Percentiles rank a stretch among this genome's conserved stretches.
These are phyloP conservation scores for Arabis alpina DNA, from an alignment of 345 rosid species.

Conservation along the genomic window DNA sequence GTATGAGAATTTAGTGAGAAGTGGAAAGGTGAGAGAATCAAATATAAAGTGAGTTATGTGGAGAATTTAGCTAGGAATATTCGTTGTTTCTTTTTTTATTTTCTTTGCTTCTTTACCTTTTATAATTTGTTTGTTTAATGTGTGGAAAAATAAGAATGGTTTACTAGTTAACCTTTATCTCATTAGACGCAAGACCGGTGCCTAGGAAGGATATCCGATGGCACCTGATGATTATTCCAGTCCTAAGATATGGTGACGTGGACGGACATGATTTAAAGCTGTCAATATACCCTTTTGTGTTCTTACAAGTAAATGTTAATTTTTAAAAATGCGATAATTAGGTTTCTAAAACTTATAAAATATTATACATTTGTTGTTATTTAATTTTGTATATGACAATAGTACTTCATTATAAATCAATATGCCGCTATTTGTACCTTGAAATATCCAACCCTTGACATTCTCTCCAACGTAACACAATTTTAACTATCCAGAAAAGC, in stretches of 20 bases:
- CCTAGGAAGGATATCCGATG: conserved; percentile 37
- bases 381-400: too few species aligned
- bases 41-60: conserved; percentile 25
- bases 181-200: conserved; percentile 12
- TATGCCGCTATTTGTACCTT: too few species aligned
- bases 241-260: conserved; percentile 20
- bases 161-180: background rate
- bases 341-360: too few species aligned
- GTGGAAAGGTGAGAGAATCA: conserved; percentile 22
- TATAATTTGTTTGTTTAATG: background rate
- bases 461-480: too few species aligned
- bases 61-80: conserved; percentile 42
- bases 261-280: conserved; percentile 15
- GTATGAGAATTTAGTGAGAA: conserved; percentile 12
- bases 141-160: background rate
- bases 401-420: too few species aligned
- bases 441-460: too few species aligned
- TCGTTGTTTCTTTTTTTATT: conserved; percentile 10
- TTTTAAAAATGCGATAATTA: too few species aligned
- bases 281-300: conserved; percentile 6
- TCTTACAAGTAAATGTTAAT: background rate
- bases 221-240: conserved; percentile 29
- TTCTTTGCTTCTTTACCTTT: background rate
- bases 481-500: too few species aligned
- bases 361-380: too few species aligned